Evolutionary conservation across 768 basidiomycete species (phyloP).

Genomic region (Dioszegia crocea): DNA sequence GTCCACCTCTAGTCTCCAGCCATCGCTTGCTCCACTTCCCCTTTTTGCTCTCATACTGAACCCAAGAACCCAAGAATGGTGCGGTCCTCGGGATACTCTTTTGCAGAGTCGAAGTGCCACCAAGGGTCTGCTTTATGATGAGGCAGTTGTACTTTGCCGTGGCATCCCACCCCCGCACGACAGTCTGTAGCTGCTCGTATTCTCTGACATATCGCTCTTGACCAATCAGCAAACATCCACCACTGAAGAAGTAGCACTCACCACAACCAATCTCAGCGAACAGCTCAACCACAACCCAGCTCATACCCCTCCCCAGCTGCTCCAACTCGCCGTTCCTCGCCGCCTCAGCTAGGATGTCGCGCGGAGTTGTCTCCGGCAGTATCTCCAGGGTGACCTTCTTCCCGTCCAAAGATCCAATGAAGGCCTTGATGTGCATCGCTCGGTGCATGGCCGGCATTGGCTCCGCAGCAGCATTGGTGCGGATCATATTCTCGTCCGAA

Average conservation of each 20-base stretch:
- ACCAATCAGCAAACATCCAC: constrained; percentile 9
- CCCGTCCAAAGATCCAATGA: constrained; percentile 24
- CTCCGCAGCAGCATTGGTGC: not conserved
- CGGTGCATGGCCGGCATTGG: constrained; percentile 8
- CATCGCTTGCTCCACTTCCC: constrained; percentile 95
- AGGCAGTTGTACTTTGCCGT: constrained; percentile 69
- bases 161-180: constrained; percentile 83
- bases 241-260: constrained; percentile 48
- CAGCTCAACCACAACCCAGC: constrained; percentile 87
- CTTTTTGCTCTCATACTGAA: constrained; percentile 84
- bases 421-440: constrained; percentile 15
- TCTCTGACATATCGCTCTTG: constrained; percentile 83
- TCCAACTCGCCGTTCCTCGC: constrained; percentile 63
- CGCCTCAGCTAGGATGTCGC: constrained; percentile 66
- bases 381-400: constrained; percentile 64
- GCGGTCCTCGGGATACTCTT: constrained; percentile 54
- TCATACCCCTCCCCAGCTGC: constrained; percentile 54
- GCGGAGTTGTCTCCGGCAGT: constrained; percentile 62
- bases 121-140: constrained; percentile 67
- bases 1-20: constrained; percentile 79
- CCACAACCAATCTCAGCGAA: constrained; percentile 91
- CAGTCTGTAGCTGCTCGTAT: constrained; percentile 75
- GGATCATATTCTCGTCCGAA: constrained; percentile 17
- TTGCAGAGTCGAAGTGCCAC: constrained; percentile 56
- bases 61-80: constrained; percentile 57